Conservation (phyloP, 2,329 filamentous ascomycete genomes). For the Colletotrichum tropicicola region DNA sequence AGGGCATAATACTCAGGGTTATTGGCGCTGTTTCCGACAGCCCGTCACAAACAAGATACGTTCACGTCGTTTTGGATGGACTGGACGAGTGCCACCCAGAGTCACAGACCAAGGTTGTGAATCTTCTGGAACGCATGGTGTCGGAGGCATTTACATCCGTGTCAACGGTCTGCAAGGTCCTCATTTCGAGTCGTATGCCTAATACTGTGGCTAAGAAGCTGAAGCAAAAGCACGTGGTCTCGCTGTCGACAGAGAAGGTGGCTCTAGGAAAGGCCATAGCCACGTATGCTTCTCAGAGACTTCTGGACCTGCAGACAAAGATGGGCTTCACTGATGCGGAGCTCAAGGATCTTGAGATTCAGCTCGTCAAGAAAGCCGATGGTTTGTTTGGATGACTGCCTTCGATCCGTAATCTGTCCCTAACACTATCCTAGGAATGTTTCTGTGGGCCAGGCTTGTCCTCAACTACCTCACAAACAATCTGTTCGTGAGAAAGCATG, state of each 20-base stretch:
- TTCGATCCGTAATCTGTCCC: not conserved
- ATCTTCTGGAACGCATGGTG: not conserved
- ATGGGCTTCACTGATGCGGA: constrained; percentile 29
- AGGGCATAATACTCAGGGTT: not conserved
- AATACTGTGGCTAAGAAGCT: constrained; percentile 27
- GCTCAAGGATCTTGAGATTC: constrained; percentile 25
- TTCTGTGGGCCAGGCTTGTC: constrained; percentile 45
- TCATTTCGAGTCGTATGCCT: not conserved
- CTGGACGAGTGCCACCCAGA: constrained; percentile 2
- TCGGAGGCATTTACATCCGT: not conserved
- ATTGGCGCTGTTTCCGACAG: constrained; percentile 1
- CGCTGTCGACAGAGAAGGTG: constrained; percentile 35
- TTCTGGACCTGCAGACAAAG: constrained; percentile 10
- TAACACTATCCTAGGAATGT: constrained; percentile 41
- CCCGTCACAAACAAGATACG: not conserved
- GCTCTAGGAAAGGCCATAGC: constrained; percentile 34
- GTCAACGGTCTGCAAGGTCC: not conserved
- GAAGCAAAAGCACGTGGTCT: constrained; percentile 34
- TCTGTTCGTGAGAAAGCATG: constrained; percentile 36
- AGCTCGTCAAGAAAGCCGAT: constrained; percentile 36
- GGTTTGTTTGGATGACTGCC: constrained; percentile 28
- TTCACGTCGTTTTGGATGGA: constrained; percentile 8
- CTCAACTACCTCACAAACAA: constrained; percentile 41
- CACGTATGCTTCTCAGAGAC: constrained; percentile 30
- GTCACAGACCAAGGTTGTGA: not conserved